These are phyloP conservation scores for Cydonia oblonga DNA, from an alignment of 331 rosid species.

Conservation along the genomic window DNA sequence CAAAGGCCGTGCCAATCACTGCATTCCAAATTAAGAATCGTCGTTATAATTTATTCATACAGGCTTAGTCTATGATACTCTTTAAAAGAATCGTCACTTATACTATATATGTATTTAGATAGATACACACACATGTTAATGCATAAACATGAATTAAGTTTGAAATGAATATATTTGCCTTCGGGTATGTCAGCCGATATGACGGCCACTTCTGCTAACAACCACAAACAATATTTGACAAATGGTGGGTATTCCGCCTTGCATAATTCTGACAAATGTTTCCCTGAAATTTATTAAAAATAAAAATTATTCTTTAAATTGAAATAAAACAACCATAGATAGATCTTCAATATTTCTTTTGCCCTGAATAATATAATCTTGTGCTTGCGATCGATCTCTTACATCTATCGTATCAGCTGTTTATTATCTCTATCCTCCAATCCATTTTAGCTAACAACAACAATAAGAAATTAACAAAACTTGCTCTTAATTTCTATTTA, in stretches of 20 bases:
- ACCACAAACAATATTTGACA: slow-evolving; percentile 68
- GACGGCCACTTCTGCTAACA: slow-evolving; percentile 47
- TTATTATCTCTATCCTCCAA: background rate
- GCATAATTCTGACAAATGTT: slow-evolving; percentile 79
- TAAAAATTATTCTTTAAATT: background rate
- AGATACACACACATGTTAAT: background rate
- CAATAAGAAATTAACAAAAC: background rate
- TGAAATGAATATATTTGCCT: slow-evolving; percentile 20
- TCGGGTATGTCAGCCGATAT: slow-evolving; percentile 94
- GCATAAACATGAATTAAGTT: background rate
- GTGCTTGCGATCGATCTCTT: too few species aligned
- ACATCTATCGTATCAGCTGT: background rate
- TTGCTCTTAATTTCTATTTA: background rate
- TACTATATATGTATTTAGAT: too few species aligned
- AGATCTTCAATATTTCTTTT: background rate
- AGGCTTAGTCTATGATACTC: background rate
- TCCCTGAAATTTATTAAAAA: slow-evolving; percentile 31
- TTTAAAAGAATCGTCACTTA: background rate
- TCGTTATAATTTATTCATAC: background rate
- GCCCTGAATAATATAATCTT: background rate
- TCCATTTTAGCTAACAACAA: background rate
- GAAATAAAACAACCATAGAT: background rate
- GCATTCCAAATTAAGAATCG: background rate
- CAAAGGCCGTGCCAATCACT: slow-evolving; percentile 81
- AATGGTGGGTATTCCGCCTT: slow-evolving; percentile 63